These are phyloP conservation scores for Amylostereum areolatum DNA, from an alignment of 1,284 basidiomycete species.

Conservation along the genomic window DNA sequence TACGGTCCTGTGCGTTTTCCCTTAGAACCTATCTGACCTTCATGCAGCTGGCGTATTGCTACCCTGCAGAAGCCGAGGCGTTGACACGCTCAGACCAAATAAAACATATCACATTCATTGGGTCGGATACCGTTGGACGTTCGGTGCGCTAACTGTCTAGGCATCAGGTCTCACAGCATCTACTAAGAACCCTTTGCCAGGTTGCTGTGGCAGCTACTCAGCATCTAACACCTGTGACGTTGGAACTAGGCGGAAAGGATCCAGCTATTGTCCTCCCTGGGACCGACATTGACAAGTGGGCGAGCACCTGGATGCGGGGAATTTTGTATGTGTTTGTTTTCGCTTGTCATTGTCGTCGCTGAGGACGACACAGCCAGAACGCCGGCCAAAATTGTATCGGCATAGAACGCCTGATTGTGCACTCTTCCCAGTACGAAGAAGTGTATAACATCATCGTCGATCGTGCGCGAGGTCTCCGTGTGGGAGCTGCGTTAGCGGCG, in stretches of 20 bases:
- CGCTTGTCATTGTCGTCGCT: not conserved
- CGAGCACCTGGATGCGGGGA: slow-evolving; percentile 78
- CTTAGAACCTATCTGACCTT: no score
- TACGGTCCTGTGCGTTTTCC: slow-evolving; percentile 17
- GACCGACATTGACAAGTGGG: slow-evolving; percentile 66
- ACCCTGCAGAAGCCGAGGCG: slow-evolving; percentile 79
- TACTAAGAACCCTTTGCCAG: slow-evolving; percentile 27
- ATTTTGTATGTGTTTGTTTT: slow-evolving; percentile 63
- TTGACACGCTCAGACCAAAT: slow-evolving; percentile 79
- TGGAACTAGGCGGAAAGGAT: slow-evolving; percentile 88
- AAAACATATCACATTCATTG: slow-evolving; percentile 87
- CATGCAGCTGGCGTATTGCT: slow-evolving; percentile 73
- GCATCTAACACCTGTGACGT: slow-evolving; percentile 82
- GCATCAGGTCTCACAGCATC: slow-evolving; percentile 3
- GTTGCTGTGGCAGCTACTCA: slow-evolving; percentile 79
- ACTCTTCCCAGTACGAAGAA: slow-evolving; percentile 65
- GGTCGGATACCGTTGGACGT: slow-evolving; percentile 85
- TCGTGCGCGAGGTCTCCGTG: slow-evolving; percentile 60
- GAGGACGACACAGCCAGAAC: slow-evolving; percentile 59
- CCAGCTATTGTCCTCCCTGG: slow-evolving; percentile 71
- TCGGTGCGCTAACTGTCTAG: slow-evolving; percentile 41
- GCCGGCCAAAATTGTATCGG: slow-evolving; percentile 97
- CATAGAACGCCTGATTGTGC: slow-evolving; percentile 89
- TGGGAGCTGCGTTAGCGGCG: slow-evolving; percentile 62
- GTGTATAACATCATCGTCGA: slow-evolving; percentile 63